phyloP scores from a whole-genome alignment of 495 filamentous ascomycete genomes.

The Eremomyces bilateralis region DNA sequence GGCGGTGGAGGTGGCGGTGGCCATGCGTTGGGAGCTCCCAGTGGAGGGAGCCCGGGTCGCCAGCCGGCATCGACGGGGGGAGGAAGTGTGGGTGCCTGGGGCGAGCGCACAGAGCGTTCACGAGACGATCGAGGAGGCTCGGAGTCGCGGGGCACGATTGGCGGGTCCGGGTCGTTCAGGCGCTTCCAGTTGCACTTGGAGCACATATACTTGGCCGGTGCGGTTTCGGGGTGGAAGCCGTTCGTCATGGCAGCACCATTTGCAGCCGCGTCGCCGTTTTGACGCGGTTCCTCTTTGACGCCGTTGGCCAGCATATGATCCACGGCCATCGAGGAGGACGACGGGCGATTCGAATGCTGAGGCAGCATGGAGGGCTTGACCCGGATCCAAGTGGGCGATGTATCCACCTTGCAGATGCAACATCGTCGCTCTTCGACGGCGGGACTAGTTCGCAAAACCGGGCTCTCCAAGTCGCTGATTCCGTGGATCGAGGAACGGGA shows the following conservation, averaged over 20 bases:
- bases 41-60: background rate
- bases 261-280: constrained; percentile 1
- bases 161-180: constrained; percentile 7
- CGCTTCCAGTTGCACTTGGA: constrained; percentile 19
- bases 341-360: background rate
- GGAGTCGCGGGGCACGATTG: constrained; percentile 1
- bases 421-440: background rate
- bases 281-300: background rate
- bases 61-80: background rate
- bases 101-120: constrained; percentile 5
- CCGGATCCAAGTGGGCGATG: background rate
- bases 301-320: background rate
- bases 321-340: background rate
- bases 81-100: constrained; percentile 24
- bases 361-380: background rate
- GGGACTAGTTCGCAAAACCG: constrained; percentile 7
- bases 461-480: constrained; percentile 7
- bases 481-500: constrained; percentile 12
- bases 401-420: background rate
- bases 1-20: background rate
- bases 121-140: constrained; percentile 5
- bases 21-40: too few species aligned
- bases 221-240: background rate
- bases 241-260: constrained; percentile 6
- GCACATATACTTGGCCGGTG: constrained; percentile 11